Evolutionary conservation across 208 protist species (phyloP), one percentile per base, ranked within the genome.

Genomic region (Trypanosoma brucei): DNA sequence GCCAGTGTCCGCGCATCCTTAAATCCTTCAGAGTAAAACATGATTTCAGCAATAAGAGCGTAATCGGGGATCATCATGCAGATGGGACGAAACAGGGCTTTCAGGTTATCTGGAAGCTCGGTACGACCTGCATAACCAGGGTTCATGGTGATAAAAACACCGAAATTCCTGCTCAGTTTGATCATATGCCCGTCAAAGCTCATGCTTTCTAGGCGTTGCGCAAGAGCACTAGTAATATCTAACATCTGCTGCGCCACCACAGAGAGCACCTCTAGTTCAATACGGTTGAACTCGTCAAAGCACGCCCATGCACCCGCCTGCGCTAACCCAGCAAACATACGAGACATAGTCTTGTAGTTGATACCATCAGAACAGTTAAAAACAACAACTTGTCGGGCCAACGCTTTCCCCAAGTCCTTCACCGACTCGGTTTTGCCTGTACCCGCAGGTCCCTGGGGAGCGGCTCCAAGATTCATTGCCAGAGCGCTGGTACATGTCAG

Each of bases 141-240:
- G 68, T 99, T 99, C 97, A 99, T 99, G 22, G 97, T 99, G 72
- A 99, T 96, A 70, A 97, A 98, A 38, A 98, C 93, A 69, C 95
- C 94, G 74, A 97, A 97, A 68, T 97, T 95, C 45, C 70, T 84
- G 75, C 91, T 94, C 33, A 97, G 76, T 33, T 75, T 79, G 55
- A 98, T 97, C 33, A 83, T 79, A 59, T 95, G 86, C 33, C 96
- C 97, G 67, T 97, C 91, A 65, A 99, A 97, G 39, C 90, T 77
- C 84, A 97, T 97, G 45, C 72, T 62, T 2, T 86, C 78, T 35
- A 86, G 66, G 64, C 88, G 84, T 64, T 82, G 84, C 11, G 72
- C 70, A 30, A 98, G 87, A 51, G 91, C 93, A 30, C 94, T 96
- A 6, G 92, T 95, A 42, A 98, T 97, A 44, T 94, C 83, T 52